Conservation (phyloP, 768 basidiomycete genomes). For the Paxillus involutus region DNA sequence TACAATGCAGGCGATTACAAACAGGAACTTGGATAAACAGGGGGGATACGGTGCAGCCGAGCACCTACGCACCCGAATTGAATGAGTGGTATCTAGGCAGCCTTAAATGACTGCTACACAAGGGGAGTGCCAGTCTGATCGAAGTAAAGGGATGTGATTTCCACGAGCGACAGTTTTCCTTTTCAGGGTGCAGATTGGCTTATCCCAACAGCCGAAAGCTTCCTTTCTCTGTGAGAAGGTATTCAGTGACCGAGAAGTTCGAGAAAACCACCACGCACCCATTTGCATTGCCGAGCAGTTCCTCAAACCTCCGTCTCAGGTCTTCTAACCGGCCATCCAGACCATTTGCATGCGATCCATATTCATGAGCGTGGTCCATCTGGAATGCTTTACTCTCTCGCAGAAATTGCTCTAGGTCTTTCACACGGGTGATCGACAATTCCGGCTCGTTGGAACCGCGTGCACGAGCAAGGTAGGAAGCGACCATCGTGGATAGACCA, state of each 20-base stretch:
- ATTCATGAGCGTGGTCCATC: slow-evolving; percentile 53
- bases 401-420: slow-evolving; percentile 66
- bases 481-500: slow-evolving; percentile 64
- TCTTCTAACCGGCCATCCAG: slow-evolving; percentile 7
- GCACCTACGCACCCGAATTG: too few relatives aligned
- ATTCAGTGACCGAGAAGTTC: not conserved
- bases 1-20: too few relatives aligned
- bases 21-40: too few relatives aligned
- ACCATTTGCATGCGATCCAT: slow-evolving; percentile 4
- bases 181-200: not conserved
- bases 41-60: too few relatives aligned
- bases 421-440: slow-evolving; percentile 50
- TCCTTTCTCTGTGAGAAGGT: slow-evolving; percentile 17
- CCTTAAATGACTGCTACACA: not conserved
- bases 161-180: not conserved
- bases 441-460: slow-evolving; percentile 75
- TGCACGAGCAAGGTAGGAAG: slow-evolving; percentile 69
- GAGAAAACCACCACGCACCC: slow-evolving; percentile 15
- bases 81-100: not conserved
- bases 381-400: slow-evolving; percentile 59
- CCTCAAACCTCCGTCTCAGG: slow-evolving; percentile 28
- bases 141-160: too few relatives aligned
- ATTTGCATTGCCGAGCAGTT: slow-evolving; percentile 24
- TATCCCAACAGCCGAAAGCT: slow-evolving; percentile 15
- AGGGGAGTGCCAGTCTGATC: too few relatives aligned